Evolutionary conservation across 1,139 yeast species (phyloP), one percentile per base, ranked within the genome.

Genomic region (Pichia sp.): DNA sequence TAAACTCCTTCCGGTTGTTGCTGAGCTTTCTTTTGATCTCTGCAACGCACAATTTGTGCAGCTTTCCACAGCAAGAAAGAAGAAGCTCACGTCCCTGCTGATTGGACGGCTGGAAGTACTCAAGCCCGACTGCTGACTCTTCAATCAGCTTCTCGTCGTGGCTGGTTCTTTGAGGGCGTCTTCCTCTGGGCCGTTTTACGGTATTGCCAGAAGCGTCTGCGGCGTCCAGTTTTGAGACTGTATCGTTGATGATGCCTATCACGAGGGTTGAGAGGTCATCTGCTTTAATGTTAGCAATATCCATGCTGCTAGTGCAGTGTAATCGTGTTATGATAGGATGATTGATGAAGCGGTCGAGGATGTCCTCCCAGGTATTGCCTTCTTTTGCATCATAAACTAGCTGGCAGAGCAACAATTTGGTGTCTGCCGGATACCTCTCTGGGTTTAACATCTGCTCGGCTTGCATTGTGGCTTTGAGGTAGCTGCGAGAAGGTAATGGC

Each of bases 381-480:
- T 51, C 52, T 43, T 54, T 50, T 7, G 58, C 47, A 2, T 65
- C 71, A 30, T 63, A 61, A 3, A 67, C 56, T 27, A 60, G 46
- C 55, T 69, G 71, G 16, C 65, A 60, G 2, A 68, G 60, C 6
- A 69, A 61, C 29, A 69, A 60, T 34, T 64, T 57, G 8, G 64
- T 56, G 55, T 66, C 67, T 4, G 67, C 63, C 0, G 69, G 60
- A 55, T 64, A 64, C 2, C 53, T 27, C 9, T 46, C 49, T 38
- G 20, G 10, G 6, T 29, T 20, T 6, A 7, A 3, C 6, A 36
- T 36, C 16, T 36, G 7, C n/a, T 14, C 16, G 16, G 10, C 16
- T 4, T 4, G 40, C 40, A 40, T 30, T 20, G 17, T 20, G 24
- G 24, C 24, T 20, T 20, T 20, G 24, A 3, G 24, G 24, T 20